Base-by-base conservation (phyloP, 78 protist genomes). In the Polysphondylium violaceum region DNA sequence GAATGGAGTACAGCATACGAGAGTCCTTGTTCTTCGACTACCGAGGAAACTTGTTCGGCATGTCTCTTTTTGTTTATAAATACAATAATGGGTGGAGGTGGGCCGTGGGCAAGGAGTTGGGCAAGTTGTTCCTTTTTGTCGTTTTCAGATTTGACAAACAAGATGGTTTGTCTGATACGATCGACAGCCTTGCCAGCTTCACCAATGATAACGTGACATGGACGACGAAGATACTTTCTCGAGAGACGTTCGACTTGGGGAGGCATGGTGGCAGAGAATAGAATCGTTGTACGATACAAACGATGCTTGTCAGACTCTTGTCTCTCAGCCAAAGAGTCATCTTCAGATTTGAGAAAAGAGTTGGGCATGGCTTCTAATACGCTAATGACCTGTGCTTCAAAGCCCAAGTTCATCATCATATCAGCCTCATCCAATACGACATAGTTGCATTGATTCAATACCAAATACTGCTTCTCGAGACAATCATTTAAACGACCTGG, bases 341-440 rank as follows among this genome's bases (percentile, higher is more conserved):
- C 67, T 25, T 75, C 93, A 9, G 95, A 35, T 33, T 89, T 71
- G 6, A 64, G 33, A 51, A 50, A 87, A 14, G 87, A 27, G 0
- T 63, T 74, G 0, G 98, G 96, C 95, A 96, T 68, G 31, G 87
- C 47, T 19, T 95, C 97, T 9, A 95, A 35, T 35, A 97, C 92
- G n/a, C 73, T 29, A 0, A 25, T 43, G 6, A 97, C 96, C 21
- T 97, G 96, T 2, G 47, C 61, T 55, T 94, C 97, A 29, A 97
- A 96, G 14, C 96, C 97, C 41, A 95, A 33, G 43, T 95, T 88
- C 29, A 97, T 89, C 99, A 97, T 97, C 50, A 94, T 64, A 74
- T 97, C 99, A 19, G 98, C 98, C 41, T 97, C 98, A 50, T 97
- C 98, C 41, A 97, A 78, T 31, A 97, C 97, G 25, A 97, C 97